Conservation (phyloP, 2,329 filamentous ascomycete species). For the Cytospora piceae region DNA sequence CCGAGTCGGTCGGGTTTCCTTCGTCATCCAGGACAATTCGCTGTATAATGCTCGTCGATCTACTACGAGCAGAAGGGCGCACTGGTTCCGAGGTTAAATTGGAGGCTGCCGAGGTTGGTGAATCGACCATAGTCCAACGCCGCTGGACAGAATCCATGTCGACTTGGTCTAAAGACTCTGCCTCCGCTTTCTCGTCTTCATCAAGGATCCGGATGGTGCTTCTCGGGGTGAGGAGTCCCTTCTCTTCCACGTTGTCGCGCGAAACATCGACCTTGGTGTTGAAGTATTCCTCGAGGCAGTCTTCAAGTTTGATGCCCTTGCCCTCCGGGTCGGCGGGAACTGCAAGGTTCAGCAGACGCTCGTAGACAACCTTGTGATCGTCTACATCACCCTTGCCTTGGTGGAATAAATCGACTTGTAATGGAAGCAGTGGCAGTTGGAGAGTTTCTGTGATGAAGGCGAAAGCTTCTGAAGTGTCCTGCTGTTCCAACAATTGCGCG, state of each 20-base stretch:
- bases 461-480: slow-evolving; percentile 95
- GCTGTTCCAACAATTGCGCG: slow-evolving; percentile 76
- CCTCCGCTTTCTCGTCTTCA: slow-evolving; percentile 29
- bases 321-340: slow-evolving; percentile 77
- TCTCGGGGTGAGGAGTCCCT: slow-evolving; percentile 39
- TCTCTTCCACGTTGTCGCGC: slow-evolving; percentile 66
- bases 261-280: slow-evolving; percentile 91
- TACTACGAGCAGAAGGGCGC: slow-evolving; percentile 47
- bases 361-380: slow-evolving; percentile 94
- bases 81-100: slow-evolving; percentile 34
- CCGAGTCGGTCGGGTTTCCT: slow-evolving; percentile 48
- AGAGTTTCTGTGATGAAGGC: slow-evolving; percentile 91
- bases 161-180: slow-evolving; percentile 29
- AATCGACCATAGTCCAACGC: slow-evolving; percentile 40
- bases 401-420: slow-evolving; percentile 92
- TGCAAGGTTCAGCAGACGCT: slow-evolving; percentile 86
- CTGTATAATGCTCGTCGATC: slow-evolving; percentile 65
- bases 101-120: slow-evolving; percentile 30
- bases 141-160: slow-evolving; percentile 39
- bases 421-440: slow-evolving; percentile 80
- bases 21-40: slow-evolving; percentile 59
- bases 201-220: slow-evolving; percentile 42
- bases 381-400: slow-evolving; percentile 83
- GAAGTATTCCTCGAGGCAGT: slow-evolving; percentile 93
- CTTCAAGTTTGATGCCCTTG: slow-evolving; percentile 77